Base-by-base conservation (phyloP, 805 yeast species). In the Hagleromyces aurorensis region DNA sequence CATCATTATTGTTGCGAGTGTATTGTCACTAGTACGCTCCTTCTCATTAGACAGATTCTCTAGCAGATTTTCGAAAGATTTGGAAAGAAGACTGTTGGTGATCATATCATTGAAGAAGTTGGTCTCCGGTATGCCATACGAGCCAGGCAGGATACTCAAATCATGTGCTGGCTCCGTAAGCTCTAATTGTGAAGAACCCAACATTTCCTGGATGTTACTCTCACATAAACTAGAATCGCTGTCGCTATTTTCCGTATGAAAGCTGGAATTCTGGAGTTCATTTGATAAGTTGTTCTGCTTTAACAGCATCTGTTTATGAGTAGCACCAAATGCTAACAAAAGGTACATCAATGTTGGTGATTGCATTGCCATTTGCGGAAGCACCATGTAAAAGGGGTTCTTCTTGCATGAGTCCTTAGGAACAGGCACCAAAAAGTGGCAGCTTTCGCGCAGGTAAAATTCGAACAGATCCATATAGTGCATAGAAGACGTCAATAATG, bases 341-440 rank as follows among this genome's bases (percentile, higher is more conserved):
- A 79, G 59, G 1, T 81, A 65, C 40, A 78, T 52, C 10, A 80
- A 50, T 4, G 62, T 64, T n/a, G 63, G 70, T 34, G 69, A 64
- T 14, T 65, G 62, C 65, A 75, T 59, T 1, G 89, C 85, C 67
- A 81, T 64, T 41, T 69, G 70, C 0, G 91, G 89, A 8, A 82
- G 52, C 6, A 78, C 58, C 8, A 66, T 66, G 36, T 68, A 67
- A 56, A 79, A 80, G 0, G 93, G 93, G 42, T 78, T 76, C 10
- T 70, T 72, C 13, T 55, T 59, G 43, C 75, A 76, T 2, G 67
- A 44, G 6, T 61, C 48, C 3, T 69, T 60, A 7, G 83, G 83
- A 0, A 81, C 75, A 0, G 87, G 86, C 5, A 77, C 82, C 12
- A 80, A 61, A 15, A 67, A 59, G 20, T 64, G 64, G 2, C 87